Evolutionary conservation across 257 asterid genomes (phyloP).

Genomic region (Forsythia viridissima): DNA sequence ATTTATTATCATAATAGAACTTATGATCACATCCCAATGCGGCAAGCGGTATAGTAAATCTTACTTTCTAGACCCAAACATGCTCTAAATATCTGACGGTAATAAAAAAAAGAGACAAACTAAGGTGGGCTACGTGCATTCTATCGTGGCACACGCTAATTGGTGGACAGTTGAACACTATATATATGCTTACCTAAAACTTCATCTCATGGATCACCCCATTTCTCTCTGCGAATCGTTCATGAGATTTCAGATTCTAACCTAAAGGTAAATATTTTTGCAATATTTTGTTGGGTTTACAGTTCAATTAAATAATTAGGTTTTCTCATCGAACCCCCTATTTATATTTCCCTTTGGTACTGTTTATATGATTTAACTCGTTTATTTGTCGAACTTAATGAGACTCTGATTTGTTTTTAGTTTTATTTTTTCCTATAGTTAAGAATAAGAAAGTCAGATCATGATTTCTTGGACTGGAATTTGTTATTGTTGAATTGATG

Average conservation of each 20-base stretch:
- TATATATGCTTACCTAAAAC: conserved; percentile 10
- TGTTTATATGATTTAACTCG: conserved; percentile 12
- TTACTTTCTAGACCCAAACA: too few species aligned
- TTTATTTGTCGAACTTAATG: conserved; percentile 18
- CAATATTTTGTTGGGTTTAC: conserved; percentile 14
- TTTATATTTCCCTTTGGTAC: conserved; percentile 1
- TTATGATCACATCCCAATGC: too few species aligned
- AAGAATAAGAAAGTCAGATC: conserved; percentile 6
- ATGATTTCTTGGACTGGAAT: conserved; percentile 18
- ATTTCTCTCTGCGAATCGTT: conserved; percentile 36
- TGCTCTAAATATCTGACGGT: too few species aligned
- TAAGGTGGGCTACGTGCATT: conserved; percentile 22
- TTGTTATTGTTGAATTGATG: conserved; percentile 26
- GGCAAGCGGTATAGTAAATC: too few species aligned
- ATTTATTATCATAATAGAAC: too few species aligned
- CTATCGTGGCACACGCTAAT: conserved; percentile 31
- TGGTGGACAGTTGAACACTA: conserved; percentile 23
- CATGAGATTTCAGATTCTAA: conserved; percentile 41
- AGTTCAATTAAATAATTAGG: not conserved
- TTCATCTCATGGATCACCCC: conserved; percentile 18
- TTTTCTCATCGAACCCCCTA: not conserved
- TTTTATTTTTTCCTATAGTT: conserved; percentile 12
- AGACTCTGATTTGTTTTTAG: conserved; percentile 23
- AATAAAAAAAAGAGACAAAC: not conserved
- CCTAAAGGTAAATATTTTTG: conserved; percentile 27